phyloP scores from a whole-genome alignment of 1,284 basidiomycete species.

The Mycosarcoma maydis region DNA sequence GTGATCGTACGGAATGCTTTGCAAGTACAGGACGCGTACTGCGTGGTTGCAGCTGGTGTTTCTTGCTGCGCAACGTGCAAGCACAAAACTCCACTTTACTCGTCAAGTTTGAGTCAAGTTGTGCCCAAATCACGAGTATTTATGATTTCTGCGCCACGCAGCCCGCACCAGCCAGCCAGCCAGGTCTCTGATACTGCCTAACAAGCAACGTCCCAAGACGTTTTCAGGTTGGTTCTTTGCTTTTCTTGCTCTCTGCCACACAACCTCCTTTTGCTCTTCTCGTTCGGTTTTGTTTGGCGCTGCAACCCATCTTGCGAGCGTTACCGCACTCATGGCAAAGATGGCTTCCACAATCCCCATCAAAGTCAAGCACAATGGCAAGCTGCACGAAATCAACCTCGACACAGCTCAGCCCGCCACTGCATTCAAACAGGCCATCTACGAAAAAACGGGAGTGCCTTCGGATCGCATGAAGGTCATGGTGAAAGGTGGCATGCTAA shows the following conservation, averaged over 20 bases:
- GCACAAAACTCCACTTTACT: slow-evolving; percentile 9
- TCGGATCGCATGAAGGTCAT: slow-evolving; percentile 93
- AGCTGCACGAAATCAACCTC: slow-evolving; percentile 70
- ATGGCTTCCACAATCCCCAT: slow-evolving; percentile 70
- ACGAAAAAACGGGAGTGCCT: slow-evolving; percentile 84
- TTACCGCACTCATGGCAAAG: slow-evolving; percentile 53
- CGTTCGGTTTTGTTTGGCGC: neutral
- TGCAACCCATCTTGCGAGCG: neutral
- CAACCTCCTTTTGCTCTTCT: neutral
- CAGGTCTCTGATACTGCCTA: too few relatives aligned
- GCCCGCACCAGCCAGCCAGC: neutral
- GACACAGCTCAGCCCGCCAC: slow-evolving; percentile 76
- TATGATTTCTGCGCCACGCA: neutral
- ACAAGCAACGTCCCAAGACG: too few relatives aligned
- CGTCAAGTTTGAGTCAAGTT: neutral
- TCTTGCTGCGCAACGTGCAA: too few relatives aligned
- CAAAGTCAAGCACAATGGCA: slow-evolving; percentile 90
- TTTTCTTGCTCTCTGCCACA: neutral
- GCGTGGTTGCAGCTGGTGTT: neutral
- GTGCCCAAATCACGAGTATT: too few relatives aligned
- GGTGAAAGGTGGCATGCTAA: slow-evolving; percentile 88
- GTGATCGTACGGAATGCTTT: neutral
- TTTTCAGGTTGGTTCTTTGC: neutral
- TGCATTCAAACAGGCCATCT: slow-evolving; percentile 84
- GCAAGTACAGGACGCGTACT: neutral